These are phyloP conservation scores for Sclerotinia nivalis DNA, from an alignment of 2,329 filamentous ascomycete species.

Conservation along the genomic window DNA sequence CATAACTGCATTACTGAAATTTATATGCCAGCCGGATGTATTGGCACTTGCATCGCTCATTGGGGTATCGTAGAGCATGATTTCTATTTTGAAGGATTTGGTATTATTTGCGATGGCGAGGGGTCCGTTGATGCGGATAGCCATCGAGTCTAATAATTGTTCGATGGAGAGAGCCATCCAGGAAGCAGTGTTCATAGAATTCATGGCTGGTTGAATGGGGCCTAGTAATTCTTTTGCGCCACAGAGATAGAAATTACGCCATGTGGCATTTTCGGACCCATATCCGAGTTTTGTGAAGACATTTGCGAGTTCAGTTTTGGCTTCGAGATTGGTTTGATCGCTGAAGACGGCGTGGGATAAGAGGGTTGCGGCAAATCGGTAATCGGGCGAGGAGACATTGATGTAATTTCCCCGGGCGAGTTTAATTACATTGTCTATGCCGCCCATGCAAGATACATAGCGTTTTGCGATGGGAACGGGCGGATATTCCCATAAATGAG, in stretches of 20 bases:
- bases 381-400: conserved; percentile 38
- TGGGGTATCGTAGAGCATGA: background rate
- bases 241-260: conserved; percentile 46
- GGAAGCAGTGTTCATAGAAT: background rate
- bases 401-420: conserved; percentile 40
- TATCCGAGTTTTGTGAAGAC: conserved; percentile 43
- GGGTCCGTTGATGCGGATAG: background rate
- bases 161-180: background rate
- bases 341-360: conserved; percentile 42
- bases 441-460: conserved; percentile 43
- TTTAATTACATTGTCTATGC: conserved; percentile 38
- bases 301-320: conserved; percentile 32
- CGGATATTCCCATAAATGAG: conserved; percentile 42
- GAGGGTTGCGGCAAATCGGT: conserved; percentile 45
- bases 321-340: background rate
- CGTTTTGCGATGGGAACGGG: conserved; percentile 41
- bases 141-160: background rate
- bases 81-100: background rate
- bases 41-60: background rate
- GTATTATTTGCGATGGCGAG: background rate
- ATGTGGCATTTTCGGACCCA: conserved; percentile 45
- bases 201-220: background rate
- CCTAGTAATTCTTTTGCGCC: background rate
- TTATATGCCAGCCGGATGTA: background rate
- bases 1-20: conserved; percentile 5